Percentiles rank a stretch among this genome's conserved stretches.
Conservation (phyloP, 2,329 filamentous ascomycete genomes). For the Ascochyta pisi region DNA sequence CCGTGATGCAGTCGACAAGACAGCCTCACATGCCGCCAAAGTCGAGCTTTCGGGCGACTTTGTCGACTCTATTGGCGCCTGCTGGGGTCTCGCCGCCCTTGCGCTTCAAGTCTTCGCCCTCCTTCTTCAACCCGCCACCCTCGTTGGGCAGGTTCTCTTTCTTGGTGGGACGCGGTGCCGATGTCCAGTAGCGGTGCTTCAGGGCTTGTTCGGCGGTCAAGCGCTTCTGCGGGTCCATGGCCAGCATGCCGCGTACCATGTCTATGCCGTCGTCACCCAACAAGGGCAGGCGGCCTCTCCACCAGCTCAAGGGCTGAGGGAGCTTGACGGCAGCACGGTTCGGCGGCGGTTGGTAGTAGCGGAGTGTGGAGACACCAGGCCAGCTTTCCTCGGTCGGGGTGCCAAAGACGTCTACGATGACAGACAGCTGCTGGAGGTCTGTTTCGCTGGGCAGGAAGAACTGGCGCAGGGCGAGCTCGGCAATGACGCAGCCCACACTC, state of each 20-base stretch:
- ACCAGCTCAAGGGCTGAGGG: conserved; percentile 74
- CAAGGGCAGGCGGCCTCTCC: conserved; percentile 77
- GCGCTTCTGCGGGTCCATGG: conserved; percentile 84
- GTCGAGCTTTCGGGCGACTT: conserved; percentile 78
- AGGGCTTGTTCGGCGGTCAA: conserved; percentile 80
- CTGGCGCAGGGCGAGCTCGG: conserved; percentile 82
- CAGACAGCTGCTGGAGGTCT: conserved; percentile 83
- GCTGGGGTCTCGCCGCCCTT: conserved; percentile 68
- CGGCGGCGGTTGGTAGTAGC: conserved; percentile 77
- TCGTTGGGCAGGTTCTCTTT: conserved; percentile 84
- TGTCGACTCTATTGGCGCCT: conserved; percentile 70
- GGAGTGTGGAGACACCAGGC: conserved; percentile 85
- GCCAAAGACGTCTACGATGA: conserved; percentile 85
- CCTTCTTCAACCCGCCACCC: conserved; percentile 71
- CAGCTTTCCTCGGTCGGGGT: conserved; percentile 94
- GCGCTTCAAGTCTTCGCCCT: conserved; percentile 82
- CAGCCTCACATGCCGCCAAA: conserved; percentile 31
- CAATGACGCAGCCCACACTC: conserved; percentile 92
- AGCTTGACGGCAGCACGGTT: conserved; percentile 53
- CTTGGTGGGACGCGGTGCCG: conserved; percentile 80
- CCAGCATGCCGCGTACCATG: conserved; percentile 82
- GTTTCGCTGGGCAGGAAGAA: conserved; percentile 85
- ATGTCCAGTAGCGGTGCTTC: conserved; percentile 84
- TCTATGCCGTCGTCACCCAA: conserved; percentile 85
- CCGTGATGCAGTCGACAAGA: neutral